Conservation (phyloP, 306 rosid genomes). For the Vicia faba region DNA sequence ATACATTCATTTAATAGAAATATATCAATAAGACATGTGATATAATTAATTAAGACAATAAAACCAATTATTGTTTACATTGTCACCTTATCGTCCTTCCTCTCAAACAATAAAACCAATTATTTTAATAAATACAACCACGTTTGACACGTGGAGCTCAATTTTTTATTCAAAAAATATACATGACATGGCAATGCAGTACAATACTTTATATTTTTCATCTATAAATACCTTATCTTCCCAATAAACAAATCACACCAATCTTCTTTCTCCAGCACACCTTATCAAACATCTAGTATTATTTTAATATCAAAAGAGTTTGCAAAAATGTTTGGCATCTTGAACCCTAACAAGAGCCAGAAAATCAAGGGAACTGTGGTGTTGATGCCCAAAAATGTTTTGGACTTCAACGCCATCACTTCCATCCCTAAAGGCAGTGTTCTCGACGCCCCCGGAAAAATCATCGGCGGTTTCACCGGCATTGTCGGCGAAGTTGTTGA, state of each 20-base stretch:
- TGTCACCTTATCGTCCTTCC: too few relatives aligned
- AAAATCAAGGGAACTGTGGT: constrained; percentile 49
- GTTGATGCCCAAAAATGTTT: constrained; percentile 47
- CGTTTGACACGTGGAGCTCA: constrained; percentile 5
- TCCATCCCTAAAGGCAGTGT: not conserved
- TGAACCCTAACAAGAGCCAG: not conserved
- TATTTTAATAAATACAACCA: not conserved
- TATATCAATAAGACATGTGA: too few relatives aligned
- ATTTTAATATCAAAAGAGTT: not conserved
- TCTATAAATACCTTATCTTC: constrained; percentile 8
- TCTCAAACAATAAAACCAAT: too few relatives aligned
- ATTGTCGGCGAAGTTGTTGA: not conserved
- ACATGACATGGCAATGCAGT: not conserved
- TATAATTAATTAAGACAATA: too few relatives aligned
- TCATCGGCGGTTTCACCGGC: not conserved
- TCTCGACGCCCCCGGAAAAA: not conserved
- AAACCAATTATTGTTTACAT: too few relatives aligned
- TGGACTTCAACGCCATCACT: constrained; percentile 38
- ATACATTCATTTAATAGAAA: too few relatives aligned
- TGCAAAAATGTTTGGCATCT: constrained; percentile 31
- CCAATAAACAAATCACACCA: not conserved
- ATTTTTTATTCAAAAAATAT: not conserved
- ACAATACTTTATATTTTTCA: not conserved
- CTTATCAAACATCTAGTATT: not conserved
- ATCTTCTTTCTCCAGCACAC: constrained; percentile 8